Evolutionary conservation across 2,329 filamentous ascomycete genomes (phyloP), one percentile per base, ranked within the genome.

Genomic region (Mariannaea elegans): DNA sequence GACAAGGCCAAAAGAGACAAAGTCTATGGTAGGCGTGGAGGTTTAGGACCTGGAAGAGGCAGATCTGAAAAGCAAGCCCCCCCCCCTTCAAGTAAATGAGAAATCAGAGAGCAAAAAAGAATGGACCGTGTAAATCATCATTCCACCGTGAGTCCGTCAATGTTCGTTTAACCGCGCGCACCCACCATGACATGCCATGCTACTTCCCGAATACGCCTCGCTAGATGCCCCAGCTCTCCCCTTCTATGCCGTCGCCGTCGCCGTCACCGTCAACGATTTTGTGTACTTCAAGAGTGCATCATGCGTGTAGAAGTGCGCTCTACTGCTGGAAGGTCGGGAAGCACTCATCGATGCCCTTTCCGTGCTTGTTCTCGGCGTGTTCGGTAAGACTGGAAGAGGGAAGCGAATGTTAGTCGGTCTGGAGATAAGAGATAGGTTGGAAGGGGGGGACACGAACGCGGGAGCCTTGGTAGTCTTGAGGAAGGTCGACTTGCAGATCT

Each of bases 311-410:
- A 23, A 18, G 29, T 14, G 10, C 19, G 10, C 8, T 54, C 58
- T 68, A 71, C 66, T 63, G 48, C 53, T 62, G 42, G 65, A 79
- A 84, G 51, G 65, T 76, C 16, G 88, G 88, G 78, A 94, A 94
- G 79, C 91, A 93, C 39, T 92, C 89, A 49, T 82, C 75, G 24
- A 92, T 80, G 39, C 83, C 82, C 81, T 92, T 92, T 81, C 79
- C 88, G 81, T 94, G 91, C 82, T 92, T 93, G 79, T 92, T 92
- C 65, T 78, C 74, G 63, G 90, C 89, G 76, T 94, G 91, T 72
- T 90, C 87, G 61, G 83, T 85, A 63, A 93, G 85, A 63, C 86
- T 89, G 63, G 50, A 29, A 16, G 24, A 6, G 42, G 12, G 55
- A 53, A n/a, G 23, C 1, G 21, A 8, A n/a, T 59, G 51, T 67